Evolutionary conservation across 208 protist genomes (phyloP), one percentile per base, ranked within the genome.

Genomic region (Entamoeba nuttalli): DNA sequence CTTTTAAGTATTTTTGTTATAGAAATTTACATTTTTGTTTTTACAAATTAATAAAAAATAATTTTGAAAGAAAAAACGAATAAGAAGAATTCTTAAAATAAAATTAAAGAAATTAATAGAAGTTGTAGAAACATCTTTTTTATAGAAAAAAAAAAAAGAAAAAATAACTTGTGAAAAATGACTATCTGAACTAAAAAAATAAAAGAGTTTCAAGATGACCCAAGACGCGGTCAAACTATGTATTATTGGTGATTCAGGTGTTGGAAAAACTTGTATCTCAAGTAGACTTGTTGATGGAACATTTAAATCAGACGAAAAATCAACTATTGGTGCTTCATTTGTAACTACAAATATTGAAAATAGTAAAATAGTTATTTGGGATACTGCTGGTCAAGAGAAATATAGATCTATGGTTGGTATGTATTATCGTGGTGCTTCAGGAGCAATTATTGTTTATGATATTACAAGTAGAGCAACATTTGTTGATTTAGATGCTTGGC

Each of bases 351-450:
- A 93, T 93, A 41, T n/a, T 41, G n/a, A 57, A 35, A 19, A 48
- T 30, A 55, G 14, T 11, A 57, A 51, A n/a, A 35, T 94, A 9
- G 44, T 55, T 55, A 94, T 94, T 41, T 94, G 93, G 93, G 93
- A 94, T 94, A 94, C 93, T 55, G 93, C 93, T 57, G 93, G 93
- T 30, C 41, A 94, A 55, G 93, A 94, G 71, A 93, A 41, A 41
- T 93, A 44, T 19, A n/a, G 71, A 35, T 93, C n/a, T 93, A 93
- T 93, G 25, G 62, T 84, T 84, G 17, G 62, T 30, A 11, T 84
- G 7, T 84, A 84, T 84, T 84, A 93, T 41, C 25, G 71, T 11
- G 71, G 71, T 11, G 71, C 71, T 44, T n/a, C 71, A 3, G 71
- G 25, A 5, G 71, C 71, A 14, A n/a, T 93, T 93, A 44, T 93